phyloP scores from a whole-genome alignment of 2,329 filamentous ascomycete species.

The Ophiocordyceps camponoti-floridani region DNA sequence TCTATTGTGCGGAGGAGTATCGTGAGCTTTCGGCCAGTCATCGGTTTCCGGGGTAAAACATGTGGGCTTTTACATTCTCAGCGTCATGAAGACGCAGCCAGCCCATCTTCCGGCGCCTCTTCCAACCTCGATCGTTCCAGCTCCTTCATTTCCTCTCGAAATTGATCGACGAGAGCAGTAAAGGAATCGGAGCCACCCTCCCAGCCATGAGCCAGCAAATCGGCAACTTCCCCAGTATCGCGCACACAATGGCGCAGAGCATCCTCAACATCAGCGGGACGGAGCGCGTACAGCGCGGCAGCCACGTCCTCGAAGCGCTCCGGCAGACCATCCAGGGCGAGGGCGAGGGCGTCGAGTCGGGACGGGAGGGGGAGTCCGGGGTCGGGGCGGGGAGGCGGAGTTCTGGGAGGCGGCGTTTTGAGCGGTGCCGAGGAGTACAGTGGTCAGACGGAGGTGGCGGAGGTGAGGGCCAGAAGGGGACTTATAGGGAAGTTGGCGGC shows the following conservation, averaged over 20 bases:
- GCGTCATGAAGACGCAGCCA: too few relatives aligned
- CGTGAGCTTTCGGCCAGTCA: too few relatives aligned
- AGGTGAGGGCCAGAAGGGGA: conserved; percentile 46
- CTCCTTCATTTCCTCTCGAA: conserved; percentile 32
- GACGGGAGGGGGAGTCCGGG: conserved; percentile 14
- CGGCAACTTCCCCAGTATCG: conserved; percentile 37
- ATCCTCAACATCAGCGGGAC: conserved; percentile 37
- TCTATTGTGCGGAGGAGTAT: too few relatives aligned
- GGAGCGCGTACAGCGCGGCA: conserved; percentile 52
- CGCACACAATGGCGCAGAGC: conserved; percentile 41
- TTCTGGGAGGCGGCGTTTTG: conserved; percentile 40
- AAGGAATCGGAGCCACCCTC: conserved; percentile 55
- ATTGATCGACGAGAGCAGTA: conserved; percentile 52
- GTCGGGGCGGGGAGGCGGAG: conserved; percentile 15
- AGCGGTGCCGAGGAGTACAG: conserved; percentile 50
- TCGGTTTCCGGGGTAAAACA: too few relatives aligned
- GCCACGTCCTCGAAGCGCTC: conserved; percentile 55
- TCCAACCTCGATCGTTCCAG: not conserved
- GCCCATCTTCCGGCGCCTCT: too few relatives aligned
- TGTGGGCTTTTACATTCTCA: too few relatives aligned
- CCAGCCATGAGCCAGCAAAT: conserved; percentile 43
- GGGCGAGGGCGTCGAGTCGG: conserved; percentile 37
- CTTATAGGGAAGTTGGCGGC: conserved; percentile 47
- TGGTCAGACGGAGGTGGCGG: conserved; percentile 47
- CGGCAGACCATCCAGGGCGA: conserved; percentile 39